Evolutionary conservation across 805 yeast genomes (phyloP).

Genomic region (Pichia membranifaciens): DNA sequence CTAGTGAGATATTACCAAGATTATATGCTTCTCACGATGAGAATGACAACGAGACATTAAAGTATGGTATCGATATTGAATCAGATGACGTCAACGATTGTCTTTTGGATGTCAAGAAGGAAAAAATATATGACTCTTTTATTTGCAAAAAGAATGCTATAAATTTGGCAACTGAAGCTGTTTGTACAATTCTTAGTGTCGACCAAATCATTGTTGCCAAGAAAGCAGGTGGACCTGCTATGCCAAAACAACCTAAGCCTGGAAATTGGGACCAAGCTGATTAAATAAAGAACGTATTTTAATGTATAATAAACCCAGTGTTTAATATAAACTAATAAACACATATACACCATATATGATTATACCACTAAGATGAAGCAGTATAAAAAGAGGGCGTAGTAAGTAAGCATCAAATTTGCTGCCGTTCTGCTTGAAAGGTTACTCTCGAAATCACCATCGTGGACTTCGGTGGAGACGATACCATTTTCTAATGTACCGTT

Average conservation of each 20-base stretch:
- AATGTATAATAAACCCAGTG: not conserved
- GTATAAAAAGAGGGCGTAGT: too few relatives aligned
- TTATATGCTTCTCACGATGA: slow-evolving; percentile 83
- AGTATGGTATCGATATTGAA: slow-evolving; percentile 73
- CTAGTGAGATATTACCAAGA: slow-evolving; percentile 83
- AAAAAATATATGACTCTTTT: slow-evolving; percentile 72
- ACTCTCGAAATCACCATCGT: not conserved
- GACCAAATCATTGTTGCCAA: slow-evolving; percentile 99
- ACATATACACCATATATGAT: too few relatives aligned
- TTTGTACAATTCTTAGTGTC: slow-evolving; percentile 80
- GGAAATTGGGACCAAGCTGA: slow-evolving; percentile 97
- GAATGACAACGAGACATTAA: slow-evolving; percentile 30
- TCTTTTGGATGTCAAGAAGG: slow-evolving; percentile 60
- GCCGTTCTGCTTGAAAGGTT: not conserved
- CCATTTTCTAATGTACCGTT: not conserved
- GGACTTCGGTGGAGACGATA: not conserved
- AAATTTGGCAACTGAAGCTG: slow-evolving; percentile 92
- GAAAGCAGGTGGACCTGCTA: slow-evolving; percentile 95
- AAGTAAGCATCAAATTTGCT: not conserved
- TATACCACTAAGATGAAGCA: too few relatives aligned
- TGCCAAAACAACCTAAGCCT: slow-evolving; percentile 80
- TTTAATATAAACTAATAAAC: too few relatives aligned
- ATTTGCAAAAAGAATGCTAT: slow-evolving; percentile 82
- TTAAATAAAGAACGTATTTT: slow-evolving; percentile 25
- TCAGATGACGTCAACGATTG: slow-evolving; percentile 57